These are phyloP conservation scores for Aspergillus phoenicis DNA, from an alignment of 2,329 filamentous ascomycete species.

Conservation along the genomic window DNA sequence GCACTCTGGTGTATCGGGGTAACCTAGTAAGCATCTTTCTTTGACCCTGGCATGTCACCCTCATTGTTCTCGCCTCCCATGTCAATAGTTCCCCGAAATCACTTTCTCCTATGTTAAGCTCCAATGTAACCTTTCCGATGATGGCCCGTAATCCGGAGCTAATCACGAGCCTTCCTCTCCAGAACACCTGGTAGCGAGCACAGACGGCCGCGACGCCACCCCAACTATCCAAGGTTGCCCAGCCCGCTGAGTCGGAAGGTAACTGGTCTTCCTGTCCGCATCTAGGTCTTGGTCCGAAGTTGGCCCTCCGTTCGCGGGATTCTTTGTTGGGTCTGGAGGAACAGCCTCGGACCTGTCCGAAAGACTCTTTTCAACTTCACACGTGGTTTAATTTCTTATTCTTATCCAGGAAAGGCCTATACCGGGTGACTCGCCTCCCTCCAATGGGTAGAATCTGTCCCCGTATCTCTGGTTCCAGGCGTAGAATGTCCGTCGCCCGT, in stretches of 20 bases:
- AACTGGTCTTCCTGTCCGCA: neutral
- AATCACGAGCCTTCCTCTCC: neutral
- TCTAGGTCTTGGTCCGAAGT: neutral
- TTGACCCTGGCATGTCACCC: neutral
- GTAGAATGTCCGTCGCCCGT: neutral
- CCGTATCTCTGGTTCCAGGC: too few relatives aligned
- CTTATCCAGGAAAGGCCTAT: too few relatives aligned
- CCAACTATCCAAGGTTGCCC: neutral
- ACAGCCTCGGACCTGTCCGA: neutral
- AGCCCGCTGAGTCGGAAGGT: neutral
- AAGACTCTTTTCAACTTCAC: neutral
- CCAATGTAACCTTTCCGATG: neutral
- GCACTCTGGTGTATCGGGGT: neutral
- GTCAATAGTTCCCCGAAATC: neutral
- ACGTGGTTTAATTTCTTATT: neutral
- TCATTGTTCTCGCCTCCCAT: neutral
- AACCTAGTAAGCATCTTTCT: neutral
- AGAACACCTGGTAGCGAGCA: neutral
- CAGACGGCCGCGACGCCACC: neutral
- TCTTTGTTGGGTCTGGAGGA: neutral
- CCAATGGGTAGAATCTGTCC: too few relatives aligned
- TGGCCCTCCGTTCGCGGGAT: neutral
- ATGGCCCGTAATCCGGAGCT: neutral
- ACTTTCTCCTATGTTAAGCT: neutral
- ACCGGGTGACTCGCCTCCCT: too few relatives aligned